phyloP scores from a whole-genome alignment of 306 rosid species.

The Prunus kanzakura region DNA sequence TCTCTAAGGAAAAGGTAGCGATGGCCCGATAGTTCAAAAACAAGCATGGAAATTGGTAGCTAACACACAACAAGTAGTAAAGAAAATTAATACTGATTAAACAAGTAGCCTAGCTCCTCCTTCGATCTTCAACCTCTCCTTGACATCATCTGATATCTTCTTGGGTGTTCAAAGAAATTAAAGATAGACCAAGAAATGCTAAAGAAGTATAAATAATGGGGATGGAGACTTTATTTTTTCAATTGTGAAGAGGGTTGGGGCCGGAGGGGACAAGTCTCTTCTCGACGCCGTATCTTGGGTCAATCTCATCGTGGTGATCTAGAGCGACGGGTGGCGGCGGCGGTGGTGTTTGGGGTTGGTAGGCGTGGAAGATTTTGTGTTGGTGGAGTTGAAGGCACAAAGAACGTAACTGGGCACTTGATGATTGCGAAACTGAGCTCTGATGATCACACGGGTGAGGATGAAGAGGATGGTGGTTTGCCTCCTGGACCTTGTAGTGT shows the following conservation, averaged over 20 bases:
- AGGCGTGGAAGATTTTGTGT: slow-evolving; percentile 21
- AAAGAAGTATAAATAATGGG: background rate
- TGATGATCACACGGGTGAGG: background rate
- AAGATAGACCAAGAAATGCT: background rate
- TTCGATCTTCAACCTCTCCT: background rate
- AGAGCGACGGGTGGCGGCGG: slow-evolving; percentile 7
- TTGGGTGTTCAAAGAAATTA: background rate
- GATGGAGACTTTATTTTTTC: slow-evolving; percentile 5
- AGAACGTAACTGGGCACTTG: slow-evolving; percentile 35
- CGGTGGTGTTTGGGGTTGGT: slow-evolving; percentile 14
- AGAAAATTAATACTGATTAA: background rate
- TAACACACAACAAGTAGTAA: background rate
- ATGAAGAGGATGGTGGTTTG: slow-evolving; percentile 4
- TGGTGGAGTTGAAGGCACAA: slow-evolving; percentile 56
- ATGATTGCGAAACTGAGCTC: background rate
- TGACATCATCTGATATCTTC: background rate
- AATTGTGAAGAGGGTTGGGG: slow-evolving; percentile 98
- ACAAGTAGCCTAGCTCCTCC: background rate
- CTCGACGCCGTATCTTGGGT: slow-evolving; percentile 74
- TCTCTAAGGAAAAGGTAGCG: background rate
- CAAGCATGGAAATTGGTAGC: slow-evolving; percentile 63
- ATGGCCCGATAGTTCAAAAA: slow-evolving; percentile 29
- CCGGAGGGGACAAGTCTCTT: slow-evolving; percentile 92
- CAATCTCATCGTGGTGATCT: slow-evolving; percentile 27
- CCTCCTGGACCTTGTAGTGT: too few species aligned